Conservation (phyloP, 2,329 filamentous ascomycete species). For the Hymenoscyphus scutula region DNA sequence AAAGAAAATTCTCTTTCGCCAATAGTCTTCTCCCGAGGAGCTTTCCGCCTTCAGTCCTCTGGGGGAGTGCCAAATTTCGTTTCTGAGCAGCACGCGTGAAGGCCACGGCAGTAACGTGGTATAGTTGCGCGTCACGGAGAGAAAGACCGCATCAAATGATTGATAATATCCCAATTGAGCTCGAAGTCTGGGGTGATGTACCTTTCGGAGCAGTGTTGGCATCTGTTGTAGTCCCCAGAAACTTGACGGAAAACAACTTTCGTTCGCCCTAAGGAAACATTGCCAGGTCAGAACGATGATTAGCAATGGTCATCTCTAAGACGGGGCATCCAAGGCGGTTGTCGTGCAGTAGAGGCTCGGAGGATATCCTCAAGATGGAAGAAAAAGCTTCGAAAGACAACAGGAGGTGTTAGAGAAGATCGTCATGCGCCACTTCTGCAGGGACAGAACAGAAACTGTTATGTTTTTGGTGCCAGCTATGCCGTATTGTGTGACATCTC, state of each 20-base stretch:
- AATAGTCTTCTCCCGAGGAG: not conserved
- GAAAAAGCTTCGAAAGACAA: not conserved
- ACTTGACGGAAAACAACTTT: not conserved
- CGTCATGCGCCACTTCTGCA: conserved; percentile 5
- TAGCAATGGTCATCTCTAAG: conserved; percentile 3
- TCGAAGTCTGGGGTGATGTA: conserved; percentile 5
- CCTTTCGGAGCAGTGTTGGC: not conserved
- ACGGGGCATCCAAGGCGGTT: not conserved
- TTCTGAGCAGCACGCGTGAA: conserved; percentile 7
- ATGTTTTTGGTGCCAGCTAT: not conserved
- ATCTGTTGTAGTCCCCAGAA: not conserved
- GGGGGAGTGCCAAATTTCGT: not conserved
- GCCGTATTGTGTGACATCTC: not conserved
- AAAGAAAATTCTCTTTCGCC: not conserved
- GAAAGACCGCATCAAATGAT: conserved; percentile 9
- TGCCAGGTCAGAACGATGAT: not conserved
- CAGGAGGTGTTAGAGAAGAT: not conserved
- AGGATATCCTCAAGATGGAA: conserved; percentile 12
- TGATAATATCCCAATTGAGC: not conserved
- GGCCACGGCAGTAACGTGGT: conserved; percentile 13
- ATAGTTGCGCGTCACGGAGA: conserved; percentile 6
- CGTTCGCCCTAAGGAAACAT: not conserved
- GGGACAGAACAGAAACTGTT: not conserved
- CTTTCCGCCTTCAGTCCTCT: not conserved
- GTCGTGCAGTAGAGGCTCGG: conserved; percentile 3